phyloP scores from a whole-genome alignment of 2,329 filamentous ascomycete species.

The Exophiala calicioides region DNA sequence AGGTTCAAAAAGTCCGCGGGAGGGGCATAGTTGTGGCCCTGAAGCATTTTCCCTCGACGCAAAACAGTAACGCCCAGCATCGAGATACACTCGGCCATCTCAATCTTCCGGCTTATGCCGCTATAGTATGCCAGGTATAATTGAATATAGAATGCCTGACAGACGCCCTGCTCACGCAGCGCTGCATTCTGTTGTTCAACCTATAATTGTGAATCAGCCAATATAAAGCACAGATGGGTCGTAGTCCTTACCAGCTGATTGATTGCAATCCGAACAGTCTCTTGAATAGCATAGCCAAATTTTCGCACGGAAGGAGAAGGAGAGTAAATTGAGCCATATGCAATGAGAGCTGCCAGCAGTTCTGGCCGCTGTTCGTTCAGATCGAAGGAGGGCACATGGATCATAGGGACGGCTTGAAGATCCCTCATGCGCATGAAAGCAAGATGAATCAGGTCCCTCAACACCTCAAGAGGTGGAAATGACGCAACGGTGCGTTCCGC shows the following conservation, averaged over 20 bases:
- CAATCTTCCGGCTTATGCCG: slow-evolving; percentile 41
- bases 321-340: slow-evolving; percentile 42
- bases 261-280: slow-evolving; percentile 39
- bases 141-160: slow-evolving; percentile 39
- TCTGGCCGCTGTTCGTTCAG: slow-evolving; percentile 42
- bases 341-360: slow-evolving; percentile 41
- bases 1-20: slow-evolving; percentile 11
- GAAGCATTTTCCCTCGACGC: slow-evolving; percentile 45
- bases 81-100: slow-evolving; percentile 42
- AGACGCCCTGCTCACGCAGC: slow-evolving; percentile 4
- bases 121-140: slow-evolving; percentile 42
- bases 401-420: too few species aligned
- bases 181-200: slow-evolving; percentile 6
- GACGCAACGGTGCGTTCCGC: slow-evolving; percentile 46
- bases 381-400: slow-evolving; percentile 43
- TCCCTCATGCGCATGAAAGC: slow-evolving; percentile 36
- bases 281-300: slow-evolving; percentile 45
- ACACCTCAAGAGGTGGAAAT: slow-evolving; percentile 43
- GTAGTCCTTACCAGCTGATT: slow-evolving; percentile 5
- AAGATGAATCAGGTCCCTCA: slow-evolving; percentile 43
- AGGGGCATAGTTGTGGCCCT: slow-evolving; percentile 8
- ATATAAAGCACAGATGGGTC: too few species aligned
- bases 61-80: slow-evolving; percentile 41
- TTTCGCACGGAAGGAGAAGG: slow-evolving; percentile 41
- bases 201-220: slow-evolving; percentile 3